Evolutionary conservation across 345 rosid genomes (phyloP).

Genomic region (Ceriops tagal): DNA sequence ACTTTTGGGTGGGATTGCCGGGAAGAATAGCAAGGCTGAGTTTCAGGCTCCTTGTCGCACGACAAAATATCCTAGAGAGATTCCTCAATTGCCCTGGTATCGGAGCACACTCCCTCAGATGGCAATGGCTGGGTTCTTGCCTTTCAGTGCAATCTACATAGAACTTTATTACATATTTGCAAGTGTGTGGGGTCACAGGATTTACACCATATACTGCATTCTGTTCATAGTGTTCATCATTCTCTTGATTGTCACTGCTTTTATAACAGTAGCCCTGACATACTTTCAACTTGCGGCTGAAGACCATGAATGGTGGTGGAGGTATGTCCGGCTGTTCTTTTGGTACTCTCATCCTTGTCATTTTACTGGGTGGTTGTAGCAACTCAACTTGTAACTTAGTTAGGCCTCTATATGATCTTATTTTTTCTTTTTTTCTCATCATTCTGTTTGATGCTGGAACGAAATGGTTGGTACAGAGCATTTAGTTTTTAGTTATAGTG

Average conservation of each 20-base stretch:
- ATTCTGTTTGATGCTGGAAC: too few relatives aligned
- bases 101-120: conserved; percentile 30
- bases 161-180: conserved; percentile 36
- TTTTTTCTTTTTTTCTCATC: too few relatives aligned
- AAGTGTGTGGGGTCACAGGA: conserved; percentile 37
- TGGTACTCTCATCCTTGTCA: neutral
- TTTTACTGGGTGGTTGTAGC: too few relatives aligned
- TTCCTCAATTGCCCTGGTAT: conserved; percentile 33
- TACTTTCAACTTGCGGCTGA: conserved; percentile 39
- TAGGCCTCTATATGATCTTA: too few relatives aligned
- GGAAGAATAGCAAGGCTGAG: conserved; percentile 32
- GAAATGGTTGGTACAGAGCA: too few relatives aligned
- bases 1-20: conserved; percentile 31
- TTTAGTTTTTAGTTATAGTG: too few relatives aligned
- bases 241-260: conserved; percentile 33
- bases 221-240: conserved; percentile 33
- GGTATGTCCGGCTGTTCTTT: conserved; percentile 15
- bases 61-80: conserved; percentile 33
- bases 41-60: conserved; percentile 34
- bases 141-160: conserved; percentile 34
- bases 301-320: conserved; percentile 39
- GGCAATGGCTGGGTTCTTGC: conserved; percentile 35
- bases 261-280: conserved; percentile 35
- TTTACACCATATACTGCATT: conserved; percentile 33
- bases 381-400: too few relatives aligned